These are phyloP conservation scores for Candida ficus DNA, from an alignment of 805 yeast genomes.

Conservation along the genomic window DNA sequence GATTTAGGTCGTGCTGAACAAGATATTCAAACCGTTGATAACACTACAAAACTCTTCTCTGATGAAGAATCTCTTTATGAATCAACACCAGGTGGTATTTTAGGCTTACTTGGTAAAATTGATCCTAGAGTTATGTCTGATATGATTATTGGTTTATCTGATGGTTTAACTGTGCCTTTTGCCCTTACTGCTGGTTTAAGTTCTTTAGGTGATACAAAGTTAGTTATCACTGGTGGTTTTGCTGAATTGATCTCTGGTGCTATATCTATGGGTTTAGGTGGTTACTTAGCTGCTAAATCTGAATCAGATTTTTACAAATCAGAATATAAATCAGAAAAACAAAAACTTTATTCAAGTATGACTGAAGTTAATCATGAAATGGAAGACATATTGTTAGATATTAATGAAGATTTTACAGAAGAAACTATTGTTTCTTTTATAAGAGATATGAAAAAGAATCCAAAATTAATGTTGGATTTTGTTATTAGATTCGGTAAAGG, in stretches of 20 bases:
- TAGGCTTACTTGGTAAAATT: slow-evolving; percentile 38
- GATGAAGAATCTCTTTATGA: slow-evolving; percentile 8
- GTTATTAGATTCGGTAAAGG: slow-evolving; percentile 86
- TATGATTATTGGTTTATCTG: slow-evolving; percentile 87
- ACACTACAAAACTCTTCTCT: slow-evolving; percentile 2
- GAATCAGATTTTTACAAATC: slow-evolving; percentile 73
- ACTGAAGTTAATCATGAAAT: slow-evolving; percentile 69
- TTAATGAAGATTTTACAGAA: slow-evolving; percentile 52
- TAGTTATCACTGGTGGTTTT: slow-evolving; percentile 96
- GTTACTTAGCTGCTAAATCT: slow-evolving; percentile 88
- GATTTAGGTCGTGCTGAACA: slow-evolving; percentile 9
- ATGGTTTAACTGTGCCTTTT: slow-evolving; percentile 97
- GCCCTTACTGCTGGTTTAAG: slow-evolving; percentile 96
- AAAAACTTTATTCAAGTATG: slow-evolving; percentile 58
- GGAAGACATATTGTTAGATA: slow-evolving; percentile 73
- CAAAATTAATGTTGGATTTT: slow-evolving; percentile 77
- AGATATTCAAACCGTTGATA: slow-evolving; percentile 4
- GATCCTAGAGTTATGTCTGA: slow-evolving; percentile 95
- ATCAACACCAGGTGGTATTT: slow-evolving; percentile 8
- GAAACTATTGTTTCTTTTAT: slow-evolving; percentile 70
- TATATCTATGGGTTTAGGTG: slow-evolving; percentile 97
- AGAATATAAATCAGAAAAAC: slow-evolving; percentile 68
- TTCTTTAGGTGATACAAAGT: slow-evolving; percentile 79
- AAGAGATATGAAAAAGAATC: slow-evolving; percentile 71
- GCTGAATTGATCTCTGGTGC: slow-evolving; percentile 97